Conservation (phyloP, 116 monocot species). For the Cymodocea nodosa region DNA sequence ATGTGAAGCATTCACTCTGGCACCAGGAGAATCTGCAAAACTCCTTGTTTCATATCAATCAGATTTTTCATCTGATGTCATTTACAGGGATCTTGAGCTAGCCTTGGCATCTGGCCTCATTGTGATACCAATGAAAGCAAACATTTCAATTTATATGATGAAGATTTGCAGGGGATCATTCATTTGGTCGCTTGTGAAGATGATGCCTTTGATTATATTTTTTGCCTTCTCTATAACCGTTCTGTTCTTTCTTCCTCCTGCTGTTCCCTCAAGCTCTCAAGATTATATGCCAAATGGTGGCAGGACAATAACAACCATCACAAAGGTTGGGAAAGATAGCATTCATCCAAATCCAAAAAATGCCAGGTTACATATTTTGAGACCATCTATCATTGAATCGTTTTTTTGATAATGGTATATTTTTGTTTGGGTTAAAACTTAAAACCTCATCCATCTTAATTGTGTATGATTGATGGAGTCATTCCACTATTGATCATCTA, state of each 20-base stretch:
- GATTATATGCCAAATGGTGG: slow-evolving; percentile 21
- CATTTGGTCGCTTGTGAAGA: slow-evolving; percentile 21
- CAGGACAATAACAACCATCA: slow-evolving; percentile 10
- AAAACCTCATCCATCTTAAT: no score
- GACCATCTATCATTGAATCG: not conserved
- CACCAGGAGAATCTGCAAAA: slow-evolving; percentile 53
- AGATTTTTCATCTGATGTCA: slow-evolving; percentile 35
- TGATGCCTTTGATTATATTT: slow-evolving; percentile 17
- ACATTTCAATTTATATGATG: slow-evolving; percentile 35
- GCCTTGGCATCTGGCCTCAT: slow-evolving; percentile 42
- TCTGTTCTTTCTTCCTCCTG: slow-evolving; percentile 18
- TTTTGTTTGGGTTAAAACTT: no score
- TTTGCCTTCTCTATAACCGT: slow-evolving; percentile 12
- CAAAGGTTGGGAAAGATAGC: slow-evolving; percentile 15
- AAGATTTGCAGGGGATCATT: slow-evolving; percentile 37
- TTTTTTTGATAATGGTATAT: not conserved
- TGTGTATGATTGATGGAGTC: no score
- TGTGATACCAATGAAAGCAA: slow-evolving; percentile 64
- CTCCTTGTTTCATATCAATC: slow-evolving; percentile 48
- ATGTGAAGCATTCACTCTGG: slow-evolving; percentile 46
- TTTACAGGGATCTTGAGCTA: slow-evolving; percentile 53
- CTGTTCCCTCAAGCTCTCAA: slow-evolving; percentile 8
- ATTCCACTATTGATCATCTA: not conserved
- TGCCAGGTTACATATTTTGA: slow-evolving; percentile 2
- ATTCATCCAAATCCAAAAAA: slow-evolving; percentile 24